phyloP scores from a whole-genome alignment of 2,329 filamentous ascomycete genomes.

The Claviceps africana region DNA sequence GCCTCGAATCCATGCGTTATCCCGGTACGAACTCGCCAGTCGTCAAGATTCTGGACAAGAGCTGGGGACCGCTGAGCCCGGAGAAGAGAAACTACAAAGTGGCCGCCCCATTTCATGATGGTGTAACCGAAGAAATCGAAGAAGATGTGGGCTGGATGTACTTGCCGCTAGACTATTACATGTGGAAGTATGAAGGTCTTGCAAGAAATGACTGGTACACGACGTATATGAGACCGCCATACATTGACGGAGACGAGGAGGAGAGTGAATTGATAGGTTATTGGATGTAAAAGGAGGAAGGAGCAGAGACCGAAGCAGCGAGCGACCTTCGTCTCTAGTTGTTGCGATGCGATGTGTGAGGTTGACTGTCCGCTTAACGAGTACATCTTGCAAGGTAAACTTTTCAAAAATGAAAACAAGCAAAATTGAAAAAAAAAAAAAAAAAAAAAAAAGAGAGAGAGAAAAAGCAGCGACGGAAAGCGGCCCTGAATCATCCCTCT shows the following conservation, averaged over 20 bases:
- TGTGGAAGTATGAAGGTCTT: background rate
- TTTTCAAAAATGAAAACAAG: background rate
- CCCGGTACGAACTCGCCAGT: background rate
- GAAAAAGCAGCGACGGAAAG: too few relatives aligned
- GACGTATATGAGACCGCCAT: background rate
- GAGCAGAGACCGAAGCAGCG: too few relatives aligned
- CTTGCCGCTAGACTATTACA: background rate
- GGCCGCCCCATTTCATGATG: background rate
- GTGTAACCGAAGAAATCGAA: background rate
- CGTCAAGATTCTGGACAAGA: background rate
- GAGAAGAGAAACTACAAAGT: background rate
- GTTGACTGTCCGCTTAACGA: too few relatives aligned
- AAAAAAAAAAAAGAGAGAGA: too few relatives aligned
- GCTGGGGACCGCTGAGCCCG: background rate
- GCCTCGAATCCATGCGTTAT: background rate
- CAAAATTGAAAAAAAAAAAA: background rate
- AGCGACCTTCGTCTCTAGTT: too few relatives aligned
- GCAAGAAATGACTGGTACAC: background rate
- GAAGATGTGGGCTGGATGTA: slow-evolving; percentile 1
- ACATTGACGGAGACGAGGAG: background rate
- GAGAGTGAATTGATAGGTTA: background rate
- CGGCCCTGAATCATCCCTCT: too few relatives aligned
- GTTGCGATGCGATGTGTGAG: too few relatives aligned
- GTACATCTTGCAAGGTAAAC: background rate
- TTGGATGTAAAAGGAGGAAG: background rate